Evolutionary conservation across 257 asterid species (phyloP).

Genomic region (Primulina tabacum): DNA sequence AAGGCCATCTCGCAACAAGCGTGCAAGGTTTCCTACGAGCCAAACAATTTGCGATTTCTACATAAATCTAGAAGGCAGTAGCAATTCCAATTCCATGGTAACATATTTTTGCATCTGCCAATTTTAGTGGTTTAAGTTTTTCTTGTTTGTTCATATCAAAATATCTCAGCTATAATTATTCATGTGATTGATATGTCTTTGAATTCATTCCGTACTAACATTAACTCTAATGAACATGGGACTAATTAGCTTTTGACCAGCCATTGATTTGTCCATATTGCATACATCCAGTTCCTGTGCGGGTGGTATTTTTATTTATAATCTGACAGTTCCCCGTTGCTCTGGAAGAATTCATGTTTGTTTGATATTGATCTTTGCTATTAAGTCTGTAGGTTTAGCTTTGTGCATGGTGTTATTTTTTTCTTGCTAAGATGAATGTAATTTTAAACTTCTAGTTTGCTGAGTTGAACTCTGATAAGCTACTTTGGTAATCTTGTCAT

Average conservation of each 20-base stretch:
- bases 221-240: neutral
- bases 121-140: slow-evolving; percentile 5
- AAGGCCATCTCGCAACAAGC: slow-evolving; percentile 44
- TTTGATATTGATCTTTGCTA: too few relatives aligned
- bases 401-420: neutral
- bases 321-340: neutral
- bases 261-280: neutral
- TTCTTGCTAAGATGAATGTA: neutral
- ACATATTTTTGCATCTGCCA: slow-evolving; percentile 12
- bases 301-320: neutral
- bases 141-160: neutral
- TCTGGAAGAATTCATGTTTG: neutral
- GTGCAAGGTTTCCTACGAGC: slow-evolving; percentile 50
- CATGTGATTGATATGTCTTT: neutral
- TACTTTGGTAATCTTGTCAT: neutral
- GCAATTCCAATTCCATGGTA: slow-evolving; percentile 58
- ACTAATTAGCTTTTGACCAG: neutral
- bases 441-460: slow-evolving; percentile 7
- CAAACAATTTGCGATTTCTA: slow-evolving; percentile 46
- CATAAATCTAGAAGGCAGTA: slow-evolving; percentile 61
- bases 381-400: neutral
- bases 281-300: neutral
- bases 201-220: neutral
- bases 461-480: neutral
- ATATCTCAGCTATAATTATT: neutral